A percentile compares a stretch with the other conserved stretches of the same genome.
Evolutionary conservation across 768 basidiomycete species (phyloP).

Genomic region (Trametes sanguinea): DNA sequence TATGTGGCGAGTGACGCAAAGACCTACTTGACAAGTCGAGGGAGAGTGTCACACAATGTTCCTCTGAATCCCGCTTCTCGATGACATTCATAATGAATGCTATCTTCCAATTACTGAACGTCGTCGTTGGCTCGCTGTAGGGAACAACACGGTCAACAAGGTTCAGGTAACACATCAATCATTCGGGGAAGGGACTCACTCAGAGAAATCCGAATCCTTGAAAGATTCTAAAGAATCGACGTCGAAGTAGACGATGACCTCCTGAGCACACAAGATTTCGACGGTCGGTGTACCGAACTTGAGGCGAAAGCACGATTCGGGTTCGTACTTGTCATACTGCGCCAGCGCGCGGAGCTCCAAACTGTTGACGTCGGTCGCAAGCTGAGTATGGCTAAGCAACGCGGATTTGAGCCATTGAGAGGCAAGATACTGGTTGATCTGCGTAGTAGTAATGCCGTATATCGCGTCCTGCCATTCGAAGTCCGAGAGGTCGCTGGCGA

Average conservation of each 20-base stretch:
- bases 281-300: conserved; percentile 32
- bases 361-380: conserved; percentile 6
- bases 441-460: conserved; percentile 26
- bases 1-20: no score
- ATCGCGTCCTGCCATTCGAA: conserved; percentile 23
- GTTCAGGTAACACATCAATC: no score
- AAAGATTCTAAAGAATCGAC: conserved; percentile 29
- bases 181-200: no score
- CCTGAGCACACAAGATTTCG: conserved; percentile 31
- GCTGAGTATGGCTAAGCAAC: conserved; percentile 21
- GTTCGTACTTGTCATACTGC: conserved; percentile 24
- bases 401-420: conserved; percentile 30
- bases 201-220: conserved; percentile 18
- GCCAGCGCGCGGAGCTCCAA: conserved; percentile 26
- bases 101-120: no score
- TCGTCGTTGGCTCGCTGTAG: no score
- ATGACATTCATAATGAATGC: no score
- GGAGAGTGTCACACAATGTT: no score
- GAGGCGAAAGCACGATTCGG: conserved; percentile 26
- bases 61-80: no score
- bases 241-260: conserved; percentile 31
- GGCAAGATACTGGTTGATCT: conserved; percentile 31
- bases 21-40: no score
- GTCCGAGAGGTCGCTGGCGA: conserved; percentile 4
- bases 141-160: no score